Base-by-base conservation (phyloP, 75 land plant genomes). In the Sequoia sempervirens region DNA sequence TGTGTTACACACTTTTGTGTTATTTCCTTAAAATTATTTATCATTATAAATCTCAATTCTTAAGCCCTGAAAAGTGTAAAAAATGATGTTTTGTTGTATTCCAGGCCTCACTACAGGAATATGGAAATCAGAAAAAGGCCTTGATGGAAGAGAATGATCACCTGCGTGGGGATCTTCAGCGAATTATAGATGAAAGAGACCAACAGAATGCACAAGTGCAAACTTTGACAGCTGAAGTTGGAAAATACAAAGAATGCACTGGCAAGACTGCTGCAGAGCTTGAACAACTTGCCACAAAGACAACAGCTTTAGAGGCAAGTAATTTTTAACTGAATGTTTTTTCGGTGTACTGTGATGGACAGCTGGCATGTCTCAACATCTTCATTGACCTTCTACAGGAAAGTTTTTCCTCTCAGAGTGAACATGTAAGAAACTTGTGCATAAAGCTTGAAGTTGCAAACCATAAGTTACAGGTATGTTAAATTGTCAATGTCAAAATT, bases 261-360 rank as follows among this genome's bases (percentile, higher is more conserved):
- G 87, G 90, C 5, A 90, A 88, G 80, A 89, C 91, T 30, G 90
- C 82, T 53, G 87, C 87, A 50, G 91, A 90, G 81, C 28, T 90
- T 18, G 87, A 88, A 66, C 84, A 80, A 52, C 83, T 90, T 30
- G 86, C 81, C 54, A 86, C 69, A 41, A 90, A 90, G 52, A 85
- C 91, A 70, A 80, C 85, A 72, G 87, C 82, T 26, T 82, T 90
- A 36, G 91, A 90, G 91, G 91, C 88, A 78, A 45, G 80, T 13
- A 68, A 41, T 66, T 58, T 83, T 2, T 86, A 26, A 73, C 17
- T 38, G 74, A n/a, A 80, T 36, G 56, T 41, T 74, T 53, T 28
- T 28, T 32, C 14, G 3, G 1, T 43, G 28, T 78, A 2, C 41
- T 12, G 3, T 75, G 23, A 38, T 78, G 12, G 28, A n/a, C 14